Conservation (phyloP, 106 monocot genomes). For the Dendrobium catenatum region DNA sequence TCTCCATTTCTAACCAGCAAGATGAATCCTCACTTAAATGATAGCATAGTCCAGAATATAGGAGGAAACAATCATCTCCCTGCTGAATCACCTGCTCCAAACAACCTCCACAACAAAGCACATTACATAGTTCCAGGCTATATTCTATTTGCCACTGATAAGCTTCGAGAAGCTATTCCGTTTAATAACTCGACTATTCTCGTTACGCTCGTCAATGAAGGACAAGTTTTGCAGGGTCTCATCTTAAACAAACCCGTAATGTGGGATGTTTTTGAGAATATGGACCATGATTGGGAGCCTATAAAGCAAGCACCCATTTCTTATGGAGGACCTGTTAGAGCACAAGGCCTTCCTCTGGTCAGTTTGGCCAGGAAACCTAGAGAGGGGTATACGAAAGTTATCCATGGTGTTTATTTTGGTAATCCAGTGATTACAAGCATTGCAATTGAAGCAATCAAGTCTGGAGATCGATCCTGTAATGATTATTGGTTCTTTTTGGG, state of each 20-base stretch:
- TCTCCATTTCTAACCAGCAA: not conserved
- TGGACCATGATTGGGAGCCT: constrained; percentile 27
- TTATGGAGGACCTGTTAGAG: constrained; percentile 73
- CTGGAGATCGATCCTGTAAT: constrained; percentile 28
- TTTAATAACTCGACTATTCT: constrained; percentile 70
- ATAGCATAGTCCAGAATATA: not conserved
- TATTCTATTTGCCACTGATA: constrained; percentile 58
- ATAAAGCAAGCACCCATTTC: constrained; percentile 49
- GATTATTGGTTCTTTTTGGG: constrained; percentile 81
- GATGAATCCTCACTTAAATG: not conserved
- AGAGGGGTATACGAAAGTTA: constrained; percentile 42
- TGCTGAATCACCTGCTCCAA: constrained; percentile 9
- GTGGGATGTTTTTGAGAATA: constrained; percentile 53
- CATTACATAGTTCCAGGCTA: constrained; percentile 41
- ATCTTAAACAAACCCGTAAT: constrained; percentile 74
- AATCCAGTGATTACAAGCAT: constrained; percentile 39
- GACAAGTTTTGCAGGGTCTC: constrained; percentile 58
- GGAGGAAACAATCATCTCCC: not conserved
- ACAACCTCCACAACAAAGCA: constrained; percentile 4
- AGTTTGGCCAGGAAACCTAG: constrained; percentile 46
- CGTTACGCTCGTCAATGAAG: constrained; percentile 37
- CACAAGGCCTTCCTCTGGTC: constrained; percentile 48
- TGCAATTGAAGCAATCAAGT: constrained; percentile 38
- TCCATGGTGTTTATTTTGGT: constrained; percentile 53
- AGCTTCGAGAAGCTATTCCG: constrained; percentile 43